Conservation (phyloP, 805 yeast genomes). For the Ascoidea tarda region DNA sequence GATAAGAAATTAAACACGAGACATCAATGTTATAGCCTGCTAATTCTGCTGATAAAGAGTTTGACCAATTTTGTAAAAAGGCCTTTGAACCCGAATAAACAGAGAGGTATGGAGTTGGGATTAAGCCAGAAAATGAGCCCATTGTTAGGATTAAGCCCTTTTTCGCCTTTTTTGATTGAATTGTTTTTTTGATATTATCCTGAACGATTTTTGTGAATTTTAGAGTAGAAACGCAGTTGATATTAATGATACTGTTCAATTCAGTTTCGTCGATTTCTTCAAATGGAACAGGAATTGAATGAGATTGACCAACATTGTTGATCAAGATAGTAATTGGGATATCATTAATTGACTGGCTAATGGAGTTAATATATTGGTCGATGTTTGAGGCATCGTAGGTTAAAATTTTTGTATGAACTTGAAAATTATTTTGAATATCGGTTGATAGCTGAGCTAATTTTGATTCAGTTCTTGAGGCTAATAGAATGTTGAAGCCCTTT, state of each 20-base stretch:
- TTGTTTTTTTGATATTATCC: conserved; percentile 51
- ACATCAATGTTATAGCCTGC: conserved; percentile 62
- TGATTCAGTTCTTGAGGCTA: conserved; percentile 72
- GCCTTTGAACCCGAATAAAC: conserved; percentile 95
- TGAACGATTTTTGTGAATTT: conserved; percentile 68
- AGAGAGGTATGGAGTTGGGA: conserved; percentile 87
- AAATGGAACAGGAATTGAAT: conserved; percentile 90
- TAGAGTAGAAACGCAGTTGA: conserved; percentile 77
- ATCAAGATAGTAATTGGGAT: conserved; percentile 62
- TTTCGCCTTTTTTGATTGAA: conserved; percentile 22
- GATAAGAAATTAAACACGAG: conserved; percentile 70
- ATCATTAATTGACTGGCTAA: conserved; percentile 17
- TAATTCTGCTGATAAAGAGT: conserved; percentile 79
- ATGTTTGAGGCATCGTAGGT: conserved; percentile 65
- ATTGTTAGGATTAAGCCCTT: conserved; percentile 77
- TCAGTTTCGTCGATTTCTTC: conserved; percentile 65
- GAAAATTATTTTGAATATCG: conserved; percentile 45
- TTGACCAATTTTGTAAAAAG: conserved; percentile 87
- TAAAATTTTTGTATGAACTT: conserved; percentile 48
- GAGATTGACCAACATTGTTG: conserved; percentile 92
- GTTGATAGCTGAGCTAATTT: conserved; percentile 55
- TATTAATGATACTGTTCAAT: conserved; percentile 64
- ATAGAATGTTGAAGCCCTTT: conserved; percentile 69
- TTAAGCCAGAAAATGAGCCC: conserved; percentile 94
- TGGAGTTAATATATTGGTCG: background rate